Percentiles rank a stretch among this genome's conserved stretches.
Evolutionary conservation across 148 eudicot species (phyloP).

Genomic region (Chenopodium quinoa): DNA sequence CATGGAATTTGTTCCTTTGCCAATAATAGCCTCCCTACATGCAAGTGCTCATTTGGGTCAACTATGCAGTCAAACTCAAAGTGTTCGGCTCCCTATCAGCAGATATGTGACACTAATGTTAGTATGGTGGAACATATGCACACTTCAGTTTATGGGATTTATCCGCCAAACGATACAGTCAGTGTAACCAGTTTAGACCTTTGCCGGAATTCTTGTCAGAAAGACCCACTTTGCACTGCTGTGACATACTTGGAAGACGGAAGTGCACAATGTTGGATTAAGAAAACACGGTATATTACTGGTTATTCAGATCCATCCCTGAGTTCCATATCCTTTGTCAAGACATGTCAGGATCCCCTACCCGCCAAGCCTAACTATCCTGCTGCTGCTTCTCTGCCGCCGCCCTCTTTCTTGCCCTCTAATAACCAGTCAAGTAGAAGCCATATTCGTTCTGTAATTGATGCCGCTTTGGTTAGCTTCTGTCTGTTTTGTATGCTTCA

Average conservation of each 20-base stretch:
- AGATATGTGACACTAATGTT: constrained; percentile 44
- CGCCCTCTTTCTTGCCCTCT: constrained; percentile 10
- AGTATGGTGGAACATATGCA: constrained; percentile 43
- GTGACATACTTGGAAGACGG: constrained; percentile 52
- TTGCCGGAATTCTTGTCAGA: constrained; percentile 42
- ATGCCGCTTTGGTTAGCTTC: constrained; percentile 42
- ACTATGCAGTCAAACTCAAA: constrained; percentile 26
- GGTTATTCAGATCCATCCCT: constrained; percentile 49
- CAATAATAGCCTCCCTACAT: constrained; percentile 36
- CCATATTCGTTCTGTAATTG: constrained; percentile 40
- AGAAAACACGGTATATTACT: constrained; percentile 44
- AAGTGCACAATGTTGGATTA: constrained; percentile 44
- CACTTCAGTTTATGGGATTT: constrained; percentile 50
- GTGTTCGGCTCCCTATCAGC: constrained; percentile 45
- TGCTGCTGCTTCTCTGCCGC: constrained; percentile 16
- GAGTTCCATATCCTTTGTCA: constrained; percentile 48
- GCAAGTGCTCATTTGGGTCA: constrained; percentile 46
- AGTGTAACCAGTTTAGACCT: constrained; percentile 34
- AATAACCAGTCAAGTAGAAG: constrained; percentile 21
- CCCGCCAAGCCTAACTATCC: constrained; percentile 40
- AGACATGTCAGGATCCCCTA: constrained; percentile 53
- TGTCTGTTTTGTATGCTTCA: constrained; percentile 39
- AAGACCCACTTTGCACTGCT: constrained; percentile 56
- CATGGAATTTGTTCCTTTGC: constrained; percentile 45
- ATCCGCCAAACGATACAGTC: constrained; percentile 49